Evolutionary conservation across 371 early-diverging fungal species (phyloP), one percentile per base, ranked within the genome.

Genomic region (Umbelopsis sp.): DNA sequence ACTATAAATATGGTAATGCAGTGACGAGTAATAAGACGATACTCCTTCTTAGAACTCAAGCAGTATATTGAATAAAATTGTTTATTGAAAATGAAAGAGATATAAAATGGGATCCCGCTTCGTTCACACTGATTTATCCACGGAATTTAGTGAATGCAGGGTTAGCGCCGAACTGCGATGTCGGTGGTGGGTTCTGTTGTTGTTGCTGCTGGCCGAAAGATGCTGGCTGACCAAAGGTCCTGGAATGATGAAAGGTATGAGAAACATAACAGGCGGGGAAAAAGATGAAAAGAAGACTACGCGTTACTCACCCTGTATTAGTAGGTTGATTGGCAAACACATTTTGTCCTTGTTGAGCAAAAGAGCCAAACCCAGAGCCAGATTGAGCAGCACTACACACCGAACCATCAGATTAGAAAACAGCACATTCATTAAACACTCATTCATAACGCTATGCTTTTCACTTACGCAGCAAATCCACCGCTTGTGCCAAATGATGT

Each of bases 121-220:
- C 10, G 41, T 41, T 41, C 41, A 41, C 41, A 41, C 41, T 41
- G 41, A 41, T 18, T 45, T 48, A 48, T 48, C 48, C 35, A 4
- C 57, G 57, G n/a, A 57, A 57, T 35, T 57, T 37, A 6, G 57
- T 57, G 57, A 57, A 57, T 37, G 57, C 57, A 35, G 57, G 35
- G 29, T 57, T 57, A 14, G 57, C 0, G 7, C 29, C 29, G 29
- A 48, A 48, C 48, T 16, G 48, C 18, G 29, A 18, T 10, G 18
- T 18, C 12, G 29, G 35, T 29, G 14, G 11, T 32, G 11, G 32
- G 18, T 57, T 24, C 18, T 57, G 57, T 18, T 57, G 57, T 4
- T 57, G 57, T 22, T 5, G 52, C 32, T 5, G 52, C 18, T 57
- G 57, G 32, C 57, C 57, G n/a, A 57, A 57, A 37, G 57, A 4